Percentiles rank a stretch among this genome's conserved stretches.
These are phyloP conservation scores for Diplotaxis tenuifolia DNA, from an alignment of 345 rosid species.

Conservation along the genomic window DNA sequence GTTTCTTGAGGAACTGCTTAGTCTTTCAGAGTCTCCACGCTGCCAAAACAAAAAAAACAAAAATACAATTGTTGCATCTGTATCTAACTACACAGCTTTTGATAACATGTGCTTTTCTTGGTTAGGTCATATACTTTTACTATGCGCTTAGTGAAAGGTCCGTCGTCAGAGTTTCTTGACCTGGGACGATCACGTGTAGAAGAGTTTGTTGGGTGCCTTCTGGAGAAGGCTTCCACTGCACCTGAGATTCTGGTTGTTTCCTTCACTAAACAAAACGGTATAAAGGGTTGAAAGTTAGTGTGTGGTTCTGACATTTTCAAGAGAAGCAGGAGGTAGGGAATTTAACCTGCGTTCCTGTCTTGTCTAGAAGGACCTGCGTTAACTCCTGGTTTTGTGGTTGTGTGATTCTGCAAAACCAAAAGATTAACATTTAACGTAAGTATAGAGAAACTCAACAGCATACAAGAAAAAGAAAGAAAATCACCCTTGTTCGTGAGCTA, in stretches of 20 bases:
- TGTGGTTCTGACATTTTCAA: conserved; percentile 22
- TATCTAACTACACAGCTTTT: neutral
- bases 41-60: conserved; percentile 16
- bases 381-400: conserved; percentile 48
- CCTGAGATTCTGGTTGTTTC: conserved; percentile 61
- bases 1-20: conserved; percentile 38
- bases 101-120: neutral
- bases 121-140: conserved; percentile 33
- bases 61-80: neutral
- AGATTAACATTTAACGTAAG: neutral
- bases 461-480: neutral
- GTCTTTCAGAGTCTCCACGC: conserved; percentile 56
- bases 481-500: conserved; percentile 32
- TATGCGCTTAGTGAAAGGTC: conserved; percentile 52
- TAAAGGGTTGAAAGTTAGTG: conserved; percentile 1
- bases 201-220: conserved; percentile 51
- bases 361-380: conserved; percentile 50
- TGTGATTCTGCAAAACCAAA: conserved; percentile 40
- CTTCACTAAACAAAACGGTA: conserved; percentile 42
- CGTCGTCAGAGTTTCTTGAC: conserved; percentile 56
- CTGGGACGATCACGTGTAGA: conserved; percentile 48
- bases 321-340: neutral
- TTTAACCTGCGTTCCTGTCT: conserved; percentile 51
- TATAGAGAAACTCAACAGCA: conserved; percentile 23
- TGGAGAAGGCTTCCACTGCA: conserved; percentile 69